phyloP scores from a whole-genome alignment of 2,329 filamentous ascomycete genomes.

The Apiospora phragmitis region DNA sequence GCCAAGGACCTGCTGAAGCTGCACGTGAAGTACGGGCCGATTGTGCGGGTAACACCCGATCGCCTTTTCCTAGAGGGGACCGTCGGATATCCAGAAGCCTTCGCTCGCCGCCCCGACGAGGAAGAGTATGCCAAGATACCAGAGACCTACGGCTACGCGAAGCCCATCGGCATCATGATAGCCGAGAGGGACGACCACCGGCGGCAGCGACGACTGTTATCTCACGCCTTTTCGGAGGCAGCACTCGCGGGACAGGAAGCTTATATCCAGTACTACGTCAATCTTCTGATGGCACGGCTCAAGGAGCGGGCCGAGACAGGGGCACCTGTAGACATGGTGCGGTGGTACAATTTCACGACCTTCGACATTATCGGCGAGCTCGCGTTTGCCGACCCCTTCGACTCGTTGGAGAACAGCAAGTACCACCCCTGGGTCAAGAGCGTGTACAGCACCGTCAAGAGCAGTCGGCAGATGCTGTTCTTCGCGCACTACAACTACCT shows the following conservation, averaged over 20 bases:
- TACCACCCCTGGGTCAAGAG: neutral
- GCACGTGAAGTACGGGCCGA: constrained; percentile 10
- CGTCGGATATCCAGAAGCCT: constrained; percentile 9
- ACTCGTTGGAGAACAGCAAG: neutral
- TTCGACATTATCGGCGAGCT: constrained; percentile 10
- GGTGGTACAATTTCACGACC: constrained; percentile 15
- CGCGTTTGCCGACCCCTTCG: neutral
- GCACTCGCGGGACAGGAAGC: neutral
- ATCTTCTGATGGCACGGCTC: constrained; percentile 36
- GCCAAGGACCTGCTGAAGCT: neutral
- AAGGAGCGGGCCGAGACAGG: constrained; percentile 23
- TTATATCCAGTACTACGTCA: constrained; percentile 27
- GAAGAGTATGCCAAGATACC: constrained; percentile 8
- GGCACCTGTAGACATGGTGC: constrained; percentile 20
- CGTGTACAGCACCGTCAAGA: neutral
- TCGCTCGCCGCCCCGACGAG: neutral
- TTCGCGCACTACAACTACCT: neutral
- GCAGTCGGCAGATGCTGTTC: neutral
- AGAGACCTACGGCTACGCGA: neutral
- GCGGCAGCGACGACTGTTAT: neutral
- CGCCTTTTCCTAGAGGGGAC: neutral
- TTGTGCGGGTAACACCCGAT: constrained; percentile 10
- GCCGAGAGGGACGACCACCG: constrained; percentile 1
- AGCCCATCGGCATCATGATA: neutral
- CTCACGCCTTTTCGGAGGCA: neutral